phyloP scores from a whole-genome alignment of 495 filamentous ascomycete species.

The Astrocystis sublimbata region DNA sequence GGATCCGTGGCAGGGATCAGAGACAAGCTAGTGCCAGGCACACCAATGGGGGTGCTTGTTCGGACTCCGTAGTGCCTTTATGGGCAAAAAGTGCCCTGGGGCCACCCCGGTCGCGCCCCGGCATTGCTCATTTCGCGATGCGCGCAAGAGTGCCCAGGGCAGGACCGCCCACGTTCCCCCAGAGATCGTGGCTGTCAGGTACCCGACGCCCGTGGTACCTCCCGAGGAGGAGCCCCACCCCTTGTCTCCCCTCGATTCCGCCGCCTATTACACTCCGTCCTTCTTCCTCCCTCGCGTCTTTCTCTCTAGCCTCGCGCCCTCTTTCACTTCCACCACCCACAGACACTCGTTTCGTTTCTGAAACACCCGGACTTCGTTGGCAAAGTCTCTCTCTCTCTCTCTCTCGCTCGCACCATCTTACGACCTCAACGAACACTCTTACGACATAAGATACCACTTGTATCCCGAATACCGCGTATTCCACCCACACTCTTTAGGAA shows the following conservation, averaged over 20 bases:
- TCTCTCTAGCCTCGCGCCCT: neutral
- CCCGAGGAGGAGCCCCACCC: conserved; percentile 1
- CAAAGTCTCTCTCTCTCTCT: no score
- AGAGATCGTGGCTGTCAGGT: conserved; percentile 21
- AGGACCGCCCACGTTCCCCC: conserved; percentile 10
- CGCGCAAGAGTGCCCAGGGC: no score
- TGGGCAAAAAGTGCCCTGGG: no score
- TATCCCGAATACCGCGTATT: conserved; percentile 18
- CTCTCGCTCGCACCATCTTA: no score
- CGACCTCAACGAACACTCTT: conserved; percentile 16
- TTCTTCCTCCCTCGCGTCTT: conserved; percentile 6
- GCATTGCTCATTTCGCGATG: conserved; percentile 17
- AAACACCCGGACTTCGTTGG: conserved; percentile 23
- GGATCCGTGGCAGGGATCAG: neutral
- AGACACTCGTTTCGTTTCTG: conserved; percentile 19
- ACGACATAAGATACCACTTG: neutral
- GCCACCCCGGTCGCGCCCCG: no score
- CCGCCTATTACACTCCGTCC: neutral
- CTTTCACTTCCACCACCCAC: conserved; percentile 1
- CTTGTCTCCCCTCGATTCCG: neutral
- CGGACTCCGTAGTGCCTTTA: conserved; percentile 7
- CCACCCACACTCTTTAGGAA: conserved; percentile 10
- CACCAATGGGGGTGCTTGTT: conserved; percentile 13
- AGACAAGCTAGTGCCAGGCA: no score
- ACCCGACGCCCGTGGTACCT: no score